These are phyloP conservation scores for Debaryomyces sp. DNA, from an alignment of 1,139 yeast genomes.

Conservation along the genomic window DNA sequence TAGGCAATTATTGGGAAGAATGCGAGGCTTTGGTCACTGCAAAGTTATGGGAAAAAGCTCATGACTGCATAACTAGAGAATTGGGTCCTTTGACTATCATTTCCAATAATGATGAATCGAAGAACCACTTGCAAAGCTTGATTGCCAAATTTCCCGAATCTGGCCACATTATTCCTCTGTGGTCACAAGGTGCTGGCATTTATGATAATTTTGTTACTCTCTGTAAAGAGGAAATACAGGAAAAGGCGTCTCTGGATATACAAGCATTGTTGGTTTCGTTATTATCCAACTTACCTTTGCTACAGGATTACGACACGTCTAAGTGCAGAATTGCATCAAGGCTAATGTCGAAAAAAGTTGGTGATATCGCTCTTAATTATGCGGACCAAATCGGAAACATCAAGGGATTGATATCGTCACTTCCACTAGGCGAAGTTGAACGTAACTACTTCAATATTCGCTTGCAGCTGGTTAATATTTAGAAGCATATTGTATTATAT, in stretches of 20 bases:
- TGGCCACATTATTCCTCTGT: constrained; percentile 46
- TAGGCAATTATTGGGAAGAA: constrained; percentile 60
- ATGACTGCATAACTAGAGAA: constrained; percentile 49
- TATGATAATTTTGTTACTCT: constrained; percentile 49
- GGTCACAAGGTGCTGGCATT: constrained; percentile 66
- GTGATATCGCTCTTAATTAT: constrained; percentile 37
- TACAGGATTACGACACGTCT: constrained; percentile 29
- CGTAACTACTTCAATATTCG: constrained; percentile 35
- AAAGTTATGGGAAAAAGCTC: constrained; percentile 65
- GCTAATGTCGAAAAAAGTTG: constrained; percentile 53
- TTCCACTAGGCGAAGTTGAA: constrained; percentile 54
- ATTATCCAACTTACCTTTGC: constrained; percentile 47
- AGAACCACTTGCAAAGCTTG: constrained; percentile 39
- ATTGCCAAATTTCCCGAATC: constrained; percentile 50
- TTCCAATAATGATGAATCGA: constrained; percentile 38
- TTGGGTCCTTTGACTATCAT: constrained; percentile 75
- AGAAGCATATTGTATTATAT: not conserved
- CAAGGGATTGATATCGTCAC: constrained; percentile 29
- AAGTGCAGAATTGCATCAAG: constrained; percentile 50
- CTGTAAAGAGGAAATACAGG: constrained; percentile 18
- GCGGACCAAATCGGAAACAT: constrained; percentile 16
- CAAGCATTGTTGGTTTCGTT: constrained; percentile 27
- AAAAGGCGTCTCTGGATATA: constrained; percentile 11
- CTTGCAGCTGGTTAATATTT: constrained; percentile 7
- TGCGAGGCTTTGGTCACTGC: constrained; percentile 68